These are phyloP conservation scores for Collariella sp. DNA, from an alignment of 495 filamentous ascomycete species.

Conservation along the genomic window DNA sequence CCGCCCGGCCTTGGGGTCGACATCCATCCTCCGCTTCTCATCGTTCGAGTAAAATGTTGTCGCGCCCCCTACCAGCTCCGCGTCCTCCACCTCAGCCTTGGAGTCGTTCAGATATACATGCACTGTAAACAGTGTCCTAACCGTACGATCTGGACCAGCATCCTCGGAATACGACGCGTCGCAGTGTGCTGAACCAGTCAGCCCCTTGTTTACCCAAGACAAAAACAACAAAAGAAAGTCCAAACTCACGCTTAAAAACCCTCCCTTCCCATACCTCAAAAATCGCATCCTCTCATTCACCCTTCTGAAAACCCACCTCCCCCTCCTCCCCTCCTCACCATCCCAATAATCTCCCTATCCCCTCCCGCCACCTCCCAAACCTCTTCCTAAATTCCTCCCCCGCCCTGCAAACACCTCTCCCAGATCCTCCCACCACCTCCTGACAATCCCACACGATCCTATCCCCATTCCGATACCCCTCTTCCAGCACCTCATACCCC, in stretches of 20 bases:
- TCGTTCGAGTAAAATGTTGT: conserved; percentile 53
- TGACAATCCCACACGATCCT: conserved; percentile 65
- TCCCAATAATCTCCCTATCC: conserved; percentile 2
- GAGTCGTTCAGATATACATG: conserved; percentile 74
- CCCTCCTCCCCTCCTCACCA: conserved; percentile 6
- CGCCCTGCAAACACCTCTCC: conserved; percentile 35
- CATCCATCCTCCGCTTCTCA: conserved; percentile 44
- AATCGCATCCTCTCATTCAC: conserved; percentile 77
- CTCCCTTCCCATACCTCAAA: conserved; percentile 63
- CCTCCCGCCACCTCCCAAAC: conserved; percentile 15
- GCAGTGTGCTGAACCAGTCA: conserved; percentile 50
- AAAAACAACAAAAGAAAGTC: not conserved
- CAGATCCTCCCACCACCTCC: conserved; percentile 56
- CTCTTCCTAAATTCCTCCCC: conserved; percentile 24
- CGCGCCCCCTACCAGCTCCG: conserved; percentile 50
- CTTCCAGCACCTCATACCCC: conserved; percentile 48
- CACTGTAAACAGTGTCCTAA: conserved; percentile 63
- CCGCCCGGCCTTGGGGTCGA: conserved; percentile 61
- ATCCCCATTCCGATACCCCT: conserved; percentile 56
- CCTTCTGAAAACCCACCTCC: conserved; percentile 45
- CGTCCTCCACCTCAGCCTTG: conserved; percentile 25
- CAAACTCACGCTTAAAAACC: conserved; percentile 61
- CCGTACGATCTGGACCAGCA: conserved; percentile 33
- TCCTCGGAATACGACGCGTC: conserved; percentile 60
- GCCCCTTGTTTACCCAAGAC: not conserved